Base-by-base conservation (phyloP, 2,329 filamentous ascomycete species). In the Curvularia sp. region DNA sequence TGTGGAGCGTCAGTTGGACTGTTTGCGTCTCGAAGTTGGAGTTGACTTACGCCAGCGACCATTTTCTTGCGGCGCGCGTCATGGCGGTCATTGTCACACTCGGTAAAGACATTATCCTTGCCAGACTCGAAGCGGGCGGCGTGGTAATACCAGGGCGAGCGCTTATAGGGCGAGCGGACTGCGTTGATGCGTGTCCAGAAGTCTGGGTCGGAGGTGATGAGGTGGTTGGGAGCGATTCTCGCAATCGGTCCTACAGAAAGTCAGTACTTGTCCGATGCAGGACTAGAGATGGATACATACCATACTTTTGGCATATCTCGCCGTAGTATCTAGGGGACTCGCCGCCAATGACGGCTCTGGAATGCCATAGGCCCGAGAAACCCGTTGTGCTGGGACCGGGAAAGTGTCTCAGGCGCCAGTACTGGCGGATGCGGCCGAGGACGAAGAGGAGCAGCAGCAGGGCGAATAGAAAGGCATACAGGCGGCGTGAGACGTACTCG, bases 101-200 rank as follows among this genome's bases (percentile, higher is more conserved):
- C 78, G 1, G 78, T 82, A 58, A 87, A 85, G 33, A 86, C 75
- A 54, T 83, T 85, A 64, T 86, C 82, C 4, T 77, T 74, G n/a
- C 82, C 78, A 0, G 83, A 82, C 57, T 87, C 81, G 59, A 88
- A 78, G 13, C 81, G 79, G 55, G 83, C 77, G 4, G 78, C 80
- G 43, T 74, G 67, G 56, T 79, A 74, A 50, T 73, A 77, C 74
- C 74, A 77, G 5, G 66, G 62, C 13, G 70, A 64, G 33, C 79
- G 74, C 48, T 70, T 78, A 48, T 83, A 84, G 3, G 73, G 75
- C 2, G 77, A 76, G 4, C 77, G 68, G 8, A 77, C 75, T 1
- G 66, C 49, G 71, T 78, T 69, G 77, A 81, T 65, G 79, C 80
- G 68, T 71, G 80, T 46, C 74, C 72, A 76, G 6, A 84, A 71